Evolutionary conservation across 2,329 filamentous ascomycete species (phyloP).

Genomic region (Pyricularia pennisetigena): DNA sequence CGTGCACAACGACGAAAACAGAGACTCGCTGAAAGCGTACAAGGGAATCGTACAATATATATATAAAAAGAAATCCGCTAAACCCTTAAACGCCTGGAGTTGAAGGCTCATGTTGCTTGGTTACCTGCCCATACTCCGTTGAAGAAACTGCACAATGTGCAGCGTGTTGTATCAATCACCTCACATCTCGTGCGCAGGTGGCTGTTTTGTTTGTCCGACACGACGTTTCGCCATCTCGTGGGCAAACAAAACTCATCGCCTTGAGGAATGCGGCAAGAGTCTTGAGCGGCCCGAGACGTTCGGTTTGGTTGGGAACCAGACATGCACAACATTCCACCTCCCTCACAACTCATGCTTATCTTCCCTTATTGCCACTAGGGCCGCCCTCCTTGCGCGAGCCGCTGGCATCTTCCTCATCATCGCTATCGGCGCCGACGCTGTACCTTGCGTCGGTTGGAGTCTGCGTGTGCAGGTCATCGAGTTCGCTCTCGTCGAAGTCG

Average conservation of each 20-base stretch:
- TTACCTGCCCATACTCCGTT: neutral
- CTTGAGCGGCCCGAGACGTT: neutral
- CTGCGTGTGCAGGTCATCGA: conserved; percentile 48
- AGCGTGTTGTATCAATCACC: neutral
- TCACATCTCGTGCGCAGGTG: neutral
- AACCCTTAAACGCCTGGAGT: neutral
- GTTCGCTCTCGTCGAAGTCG: conserved; percentile 56
- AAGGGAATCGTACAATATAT: neutral
- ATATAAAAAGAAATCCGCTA: neutral
- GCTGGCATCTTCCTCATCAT: conserved; percentile 37
- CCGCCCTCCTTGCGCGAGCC: conserved; percentile 8
- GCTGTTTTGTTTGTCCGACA: neutral
- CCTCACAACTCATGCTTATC: neutral
- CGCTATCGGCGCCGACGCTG: conserved; percentile 46
- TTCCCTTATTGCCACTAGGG: neutral
- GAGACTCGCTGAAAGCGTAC: neutral
- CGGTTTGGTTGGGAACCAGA: neutral
- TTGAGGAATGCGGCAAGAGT: neutral
- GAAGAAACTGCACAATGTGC: neutral
- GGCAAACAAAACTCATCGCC: neutral
- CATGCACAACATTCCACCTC: neutral
- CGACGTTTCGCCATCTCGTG: neutral
- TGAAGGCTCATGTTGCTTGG: neutral
- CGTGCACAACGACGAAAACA: no score
- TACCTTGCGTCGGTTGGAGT: conserved; percentile 43